Base-by-base conservation (phyloP, 495 filamentous ascomycete genomes). In the Neurospora tetraspora region DNA sequence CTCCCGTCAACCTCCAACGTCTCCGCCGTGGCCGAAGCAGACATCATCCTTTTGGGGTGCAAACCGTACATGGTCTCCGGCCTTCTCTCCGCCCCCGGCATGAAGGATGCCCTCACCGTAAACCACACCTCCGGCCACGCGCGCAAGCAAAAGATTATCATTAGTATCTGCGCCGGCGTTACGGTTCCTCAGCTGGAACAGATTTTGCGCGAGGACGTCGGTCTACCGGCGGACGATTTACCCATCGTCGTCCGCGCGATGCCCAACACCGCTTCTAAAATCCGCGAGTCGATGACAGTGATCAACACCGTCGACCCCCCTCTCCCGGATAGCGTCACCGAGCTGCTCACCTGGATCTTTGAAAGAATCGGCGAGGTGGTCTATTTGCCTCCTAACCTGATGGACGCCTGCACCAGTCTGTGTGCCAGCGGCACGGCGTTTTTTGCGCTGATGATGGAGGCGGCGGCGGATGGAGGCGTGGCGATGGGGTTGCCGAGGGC, bases 91-190 rank as follows among this genome's bases (percentile, higher is more conserved):
- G 89, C 86, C 61, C 78, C 83, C 1, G 92, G 91, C 38, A 91
- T 96, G 84, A 78, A 81, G 36, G 85, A 90, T 70, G 93, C 93
- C 2, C 82, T 97, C 0, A 34, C 6, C 0, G 53, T 61, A 0
- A 34, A 61, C 1, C 53, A 61, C 27, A 31, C 12, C 23, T 7
- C 7, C 0, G 53, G 27, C 1, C 53, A 61, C 5, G 53, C 27
- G 0, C 5, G 53, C 0, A 75, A 82, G 11, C 91, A 91, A 3
- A 98, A 97, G 75, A 83, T 97, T 5, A 82, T 98, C 6, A 92
- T 98, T 75, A 91, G 88, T 77, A 93, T 97, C 71, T 87, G 93
- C 53, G 94, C 93, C 2, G 94, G 94, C n/a, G 89, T 95, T 6
- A 87, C 89, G 0, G 87, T 88, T 0, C 68, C 84, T 16, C 87